Conservation (phyloP, 768 basidiomycete genomes). For the Pleurotus djamor region DNA sequence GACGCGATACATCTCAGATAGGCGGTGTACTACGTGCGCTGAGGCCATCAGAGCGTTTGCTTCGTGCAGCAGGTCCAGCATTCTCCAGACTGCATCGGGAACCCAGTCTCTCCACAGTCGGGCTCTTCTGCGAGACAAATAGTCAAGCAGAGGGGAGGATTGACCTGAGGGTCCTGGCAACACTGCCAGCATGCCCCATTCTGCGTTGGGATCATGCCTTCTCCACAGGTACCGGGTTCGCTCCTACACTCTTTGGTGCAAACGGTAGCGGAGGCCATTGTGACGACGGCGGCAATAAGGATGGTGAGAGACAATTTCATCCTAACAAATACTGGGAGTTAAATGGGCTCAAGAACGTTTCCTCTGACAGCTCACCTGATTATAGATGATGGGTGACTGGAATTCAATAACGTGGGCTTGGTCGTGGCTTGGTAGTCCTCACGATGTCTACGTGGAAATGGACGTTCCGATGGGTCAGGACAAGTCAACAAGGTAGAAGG, state of each 20-base stretch:
- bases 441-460: too few species aligned
- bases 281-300: neutral
- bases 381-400: too few species aligned
- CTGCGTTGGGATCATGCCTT: neutral
- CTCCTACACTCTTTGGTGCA: neutral
- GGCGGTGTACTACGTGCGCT: slow-evolving; percentile 16
- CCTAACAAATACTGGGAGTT: neutral
- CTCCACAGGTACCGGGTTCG: neutral
- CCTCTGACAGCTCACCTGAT: too few species aligned
- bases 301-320: neutral
- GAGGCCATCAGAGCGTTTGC: neutral
- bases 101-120: neutral
- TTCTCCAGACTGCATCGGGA: neutral
- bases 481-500: too few species aligned
- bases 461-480: too few species aligned
- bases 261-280: neutral
- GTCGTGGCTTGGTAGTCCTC: too few species aligned
- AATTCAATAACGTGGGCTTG: too few species aligned
- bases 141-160: neutral
- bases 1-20: too few species aligned
- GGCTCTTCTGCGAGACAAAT: neutral
- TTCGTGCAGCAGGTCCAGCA: neutral
- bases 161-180: neutral
- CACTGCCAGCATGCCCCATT: neutral
- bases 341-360: neutral